Percentiles rank a stretch among this genome's conserved stretches.
Conservation (phyloP, 1,139 yeast genomes). For the Eremothecium gossypii region DNA sequence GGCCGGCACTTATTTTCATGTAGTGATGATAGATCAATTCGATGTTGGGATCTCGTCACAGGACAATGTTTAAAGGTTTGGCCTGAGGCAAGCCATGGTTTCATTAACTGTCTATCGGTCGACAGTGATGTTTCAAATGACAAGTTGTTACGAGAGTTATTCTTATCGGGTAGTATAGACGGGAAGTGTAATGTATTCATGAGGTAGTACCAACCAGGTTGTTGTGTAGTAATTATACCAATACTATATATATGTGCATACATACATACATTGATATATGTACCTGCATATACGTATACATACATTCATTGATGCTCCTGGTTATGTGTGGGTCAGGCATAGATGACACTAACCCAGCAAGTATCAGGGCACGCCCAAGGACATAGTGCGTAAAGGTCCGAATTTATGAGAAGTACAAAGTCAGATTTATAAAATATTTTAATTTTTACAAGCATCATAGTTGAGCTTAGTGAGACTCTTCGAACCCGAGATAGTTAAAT, state of each 20-base stretch:
- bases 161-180: constrained; percentile 20
- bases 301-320: background rate
- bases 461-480: background rate
- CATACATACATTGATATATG: background rate
- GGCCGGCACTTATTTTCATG: constrained; percentile 63
- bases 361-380: no score
- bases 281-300: constrained; percentile 3
- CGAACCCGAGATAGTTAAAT: constrained; percentile 31
- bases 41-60: constrained; percentile 69
- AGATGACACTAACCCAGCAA: no score
- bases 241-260: constrained; percentile 3
- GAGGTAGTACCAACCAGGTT: constrained; percentile 1
- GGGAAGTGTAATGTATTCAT: constrained; percentile 17
- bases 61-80: constrained; percentile 48
- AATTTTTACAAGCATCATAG: background rate
- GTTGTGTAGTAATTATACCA: constrained; percentile 2
- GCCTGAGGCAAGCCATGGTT: constrained; percentile 27
- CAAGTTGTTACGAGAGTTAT: constrained; percentile 13
- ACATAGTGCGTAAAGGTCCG: no score
- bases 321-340: background rate
- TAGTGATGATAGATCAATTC: constrained; percentile 69
- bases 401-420: no score
- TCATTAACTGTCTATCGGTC: constrained; percentile 17
- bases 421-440: background rate
- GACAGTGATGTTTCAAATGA: constrained; percentile 10